These are phyloP conservation scores for Mucor lusitanicus DNA, from an alignment of 371 early-diverging fungal genomes.

Conservation along the genomic window DNA sequence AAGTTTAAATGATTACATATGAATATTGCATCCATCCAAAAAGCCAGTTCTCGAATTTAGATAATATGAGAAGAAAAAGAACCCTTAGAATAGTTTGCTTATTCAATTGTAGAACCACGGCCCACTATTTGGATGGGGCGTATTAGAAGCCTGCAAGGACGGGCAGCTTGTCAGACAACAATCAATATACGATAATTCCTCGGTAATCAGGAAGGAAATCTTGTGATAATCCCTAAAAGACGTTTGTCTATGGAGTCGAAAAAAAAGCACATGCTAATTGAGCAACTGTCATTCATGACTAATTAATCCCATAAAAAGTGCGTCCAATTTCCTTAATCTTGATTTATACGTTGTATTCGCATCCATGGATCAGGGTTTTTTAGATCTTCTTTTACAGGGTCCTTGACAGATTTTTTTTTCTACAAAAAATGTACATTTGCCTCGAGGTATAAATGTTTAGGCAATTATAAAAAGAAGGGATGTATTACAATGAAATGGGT, in stretches of 20 bases:
- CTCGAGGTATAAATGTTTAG: background rate
- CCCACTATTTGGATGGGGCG: too few relatives aligned
- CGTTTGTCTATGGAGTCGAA: background rate
- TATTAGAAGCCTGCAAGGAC: too few relatives aligned
- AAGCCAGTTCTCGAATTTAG: background rate
- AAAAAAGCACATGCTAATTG: background rate
- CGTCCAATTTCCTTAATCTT: background rate
- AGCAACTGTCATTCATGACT: background rate
- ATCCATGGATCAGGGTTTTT: background rate
- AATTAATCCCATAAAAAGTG: background rate
- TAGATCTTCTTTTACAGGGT: background rate
- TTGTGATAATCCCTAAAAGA: background rate
- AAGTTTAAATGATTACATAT: conserved; percentile 2
- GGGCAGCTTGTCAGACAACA: background rate
- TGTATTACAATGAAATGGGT: background rate
- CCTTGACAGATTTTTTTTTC: background rate
- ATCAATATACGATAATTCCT: background rate
- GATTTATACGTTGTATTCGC: background rate
- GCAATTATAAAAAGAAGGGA: background rate
- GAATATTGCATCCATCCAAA: background rate
- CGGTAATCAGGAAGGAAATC: background rate
- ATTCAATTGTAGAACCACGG: background rate
- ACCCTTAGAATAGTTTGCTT: background rate
- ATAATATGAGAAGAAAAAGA: background rate
- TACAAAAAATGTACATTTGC: background rate